phyloP scores from a whole-genome alignment of 805 yeast genomes.

The Metschnikowia drakensbergensis region DNA sequence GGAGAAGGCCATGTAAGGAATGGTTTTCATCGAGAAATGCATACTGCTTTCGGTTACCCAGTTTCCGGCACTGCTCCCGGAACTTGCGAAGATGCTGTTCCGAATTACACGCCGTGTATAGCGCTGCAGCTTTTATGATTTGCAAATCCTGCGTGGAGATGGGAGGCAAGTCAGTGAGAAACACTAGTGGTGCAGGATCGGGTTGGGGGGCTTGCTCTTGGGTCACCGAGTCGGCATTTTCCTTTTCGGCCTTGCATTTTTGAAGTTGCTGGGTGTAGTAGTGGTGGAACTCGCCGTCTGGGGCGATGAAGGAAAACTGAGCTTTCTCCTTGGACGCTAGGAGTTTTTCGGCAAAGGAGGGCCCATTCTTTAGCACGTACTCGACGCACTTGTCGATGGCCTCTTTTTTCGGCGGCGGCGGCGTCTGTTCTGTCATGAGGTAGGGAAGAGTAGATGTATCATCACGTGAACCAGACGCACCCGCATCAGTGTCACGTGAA shows the following conservation, averaged over 20 bases:
- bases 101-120: constrained; percentile 61
- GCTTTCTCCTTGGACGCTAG: constrained; percentile 43
- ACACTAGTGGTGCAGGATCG: constrained; percentile 22
- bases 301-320: constrained; percentile 62
- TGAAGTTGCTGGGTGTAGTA: constrained; percentile 41
- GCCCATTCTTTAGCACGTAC: constrained; percentile 67
- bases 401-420: constrained; percentile 42
- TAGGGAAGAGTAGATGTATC: no score
- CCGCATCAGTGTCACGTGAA: no score
- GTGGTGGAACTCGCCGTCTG: constrained; percentile 49
- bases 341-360: constrained; percentile 58
- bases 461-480: no score
- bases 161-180: constrained; percentile 28
- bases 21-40: constrained; percentile 62
- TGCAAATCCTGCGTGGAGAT: constrained; percentile 64
- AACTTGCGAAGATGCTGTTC: constrained; percentile 32
- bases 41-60: constrained; percentile 51
- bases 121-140: constrained; percentile 68
- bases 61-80: constrained; percentile 33
- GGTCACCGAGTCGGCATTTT: not conserved
- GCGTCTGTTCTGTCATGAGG: constrained; percentile 4
- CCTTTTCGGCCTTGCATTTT: not conserved
- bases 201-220: not conserved
- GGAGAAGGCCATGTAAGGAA: constrained; percentile 53
- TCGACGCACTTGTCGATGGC: constrained; percentile 69